These are phyloP conservation scores for Aspergillus sp. DNA, from an alignment of 2,329 filamentous ascomycete species.

Conservation along the genomic window DNA sequence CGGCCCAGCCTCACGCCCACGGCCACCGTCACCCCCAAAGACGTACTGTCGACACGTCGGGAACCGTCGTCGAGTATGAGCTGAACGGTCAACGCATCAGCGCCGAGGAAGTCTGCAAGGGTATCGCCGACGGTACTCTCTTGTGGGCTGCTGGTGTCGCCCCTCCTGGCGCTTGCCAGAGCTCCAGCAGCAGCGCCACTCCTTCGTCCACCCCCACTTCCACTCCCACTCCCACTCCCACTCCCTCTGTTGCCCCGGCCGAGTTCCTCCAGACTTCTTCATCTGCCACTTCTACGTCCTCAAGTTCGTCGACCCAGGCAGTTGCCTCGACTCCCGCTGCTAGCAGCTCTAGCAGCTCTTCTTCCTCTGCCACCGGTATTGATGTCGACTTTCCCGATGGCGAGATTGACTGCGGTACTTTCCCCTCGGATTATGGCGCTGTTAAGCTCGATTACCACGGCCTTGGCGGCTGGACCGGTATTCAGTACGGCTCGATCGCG, in stretches of 20 bases:
- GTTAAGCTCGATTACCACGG: constrained; percentile 62
- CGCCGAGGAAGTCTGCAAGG: constrained; percentile 58
- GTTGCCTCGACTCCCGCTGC: constrained; percentile 8
- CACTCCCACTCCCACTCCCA: constrained; percentile 20
- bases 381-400: constrained; percentile 68
- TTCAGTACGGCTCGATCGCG: too few species aligned
- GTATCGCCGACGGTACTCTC: constrained; percentile 61
- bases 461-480: constrained; percentile 69
- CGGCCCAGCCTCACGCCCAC: constrained; percentile 37
- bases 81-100: constrained; percentile 49
- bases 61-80: constrained; percentile 64
- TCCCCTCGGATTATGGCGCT: constrained; percentile 77
- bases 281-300: constrained; percentile 13
- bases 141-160: constrained; percentile 60
- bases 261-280: constrained; percentile 48
- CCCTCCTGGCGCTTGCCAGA: constrained; percentile 46
- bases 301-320: constrained; percentile 9
- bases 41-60: constrained; percentile 44
- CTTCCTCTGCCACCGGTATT: constrained; percentile 46
- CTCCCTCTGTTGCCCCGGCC: constrained; percentile 29
- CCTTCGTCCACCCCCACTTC: constrained; percentile 32
- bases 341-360: constrained; percentile 21
- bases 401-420: constrained; percentile 60
- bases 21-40: constrained; percentile 37
- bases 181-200: constrained; percentile 16